Evolutionary conservation across 495 filamentous ascomycete genomes (phyloP).

Genomic region (Aspergillus homomorphus): DNA sequence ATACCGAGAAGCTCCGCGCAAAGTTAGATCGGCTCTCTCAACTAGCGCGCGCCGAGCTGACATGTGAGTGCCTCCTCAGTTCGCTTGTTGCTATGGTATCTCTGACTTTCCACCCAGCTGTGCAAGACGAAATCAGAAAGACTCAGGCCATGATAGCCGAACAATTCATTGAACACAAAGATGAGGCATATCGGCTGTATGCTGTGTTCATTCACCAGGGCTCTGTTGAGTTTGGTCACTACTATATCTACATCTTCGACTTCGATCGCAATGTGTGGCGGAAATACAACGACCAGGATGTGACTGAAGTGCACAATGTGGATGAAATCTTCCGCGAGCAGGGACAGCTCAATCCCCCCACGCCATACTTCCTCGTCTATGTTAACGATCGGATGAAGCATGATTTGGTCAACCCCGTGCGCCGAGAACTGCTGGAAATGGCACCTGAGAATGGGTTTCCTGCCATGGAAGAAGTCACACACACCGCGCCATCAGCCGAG

Average conservation of each 20-base stretch:
- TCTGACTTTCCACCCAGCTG: conserved; percentile 26
- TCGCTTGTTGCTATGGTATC: neutral
- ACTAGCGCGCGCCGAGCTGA: conserved; percentile 34
- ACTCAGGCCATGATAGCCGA: conserved; percentile 51
- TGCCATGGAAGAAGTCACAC: conserved; percentile 23
- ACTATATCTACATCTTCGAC: conserved; percentile 96
- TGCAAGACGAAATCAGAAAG: conserved; percentile 50
- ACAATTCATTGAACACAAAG: conserved; percentile 56
- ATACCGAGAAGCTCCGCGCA: conserved; percentile 23
- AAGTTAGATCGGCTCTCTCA: conserved; percentile 35
- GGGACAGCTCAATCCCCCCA: conserved; percentile 58
- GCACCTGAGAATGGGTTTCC: conserved; percentile 16
- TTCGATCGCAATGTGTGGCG: conserved; percentile 79
- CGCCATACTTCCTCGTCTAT: conserved; percentile 88
- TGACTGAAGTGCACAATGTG: conserved; percentile 62
- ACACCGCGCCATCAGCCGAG: conserved; percentile 11
- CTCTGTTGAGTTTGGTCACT: conserved; percentile 72
- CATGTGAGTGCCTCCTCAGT: conserved; percentile 27
- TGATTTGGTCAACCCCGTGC: conserved; percentile 59
- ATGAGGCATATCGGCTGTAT: conserved; percentile 76
- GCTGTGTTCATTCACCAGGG: conserved; percentile 90
- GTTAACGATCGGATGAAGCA: conserved; percentile 62
- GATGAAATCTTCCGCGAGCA: conserved; percentile 64
- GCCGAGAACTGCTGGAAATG: conserved; percentile 39
- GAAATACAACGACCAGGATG: conserved; percentile 87